Base-by-base conservation (phyloP, 306 rosid genomes). In the Vachellia pachyceras region DNA sequence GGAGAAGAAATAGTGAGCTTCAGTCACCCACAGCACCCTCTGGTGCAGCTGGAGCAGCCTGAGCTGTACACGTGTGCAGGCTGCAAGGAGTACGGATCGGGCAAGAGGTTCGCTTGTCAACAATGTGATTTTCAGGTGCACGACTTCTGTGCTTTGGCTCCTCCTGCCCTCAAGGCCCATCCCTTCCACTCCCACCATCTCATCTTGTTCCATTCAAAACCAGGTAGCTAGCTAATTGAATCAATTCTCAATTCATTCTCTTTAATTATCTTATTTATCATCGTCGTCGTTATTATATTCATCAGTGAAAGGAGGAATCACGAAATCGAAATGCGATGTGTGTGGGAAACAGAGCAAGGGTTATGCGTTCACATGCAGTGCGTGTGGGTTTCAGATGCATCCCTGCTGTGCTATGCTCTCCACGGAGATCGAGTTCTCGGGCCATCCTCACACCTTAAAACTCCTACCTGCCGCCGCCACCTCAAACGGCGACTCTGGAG, bases 321-420 rank as follows among this genome's bases (percentile, higher is more conserved):
- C 79, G n/a, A 92, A 91, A 69, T 79, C 91, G 0, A 95, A 93
- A 83, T 95, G 99, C 33, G 99, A 93, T 50, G 83, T 91, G 45
- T 95, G 99, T 66, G 83, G 85, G 11, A 91, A 88, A 73, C 78
- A 89, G 2, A 81, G 76, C 72, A 93, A 95, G 86, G 99, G 98
- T 0, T 95, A 58, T 41, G 85, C 88, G 0, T 95, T 85, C 86
- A 41, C 88, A 42, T 95, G 99, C 88, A 67, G 83, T 3, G 91
- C 90, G 3, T 93, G 99, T 57, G 83, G 82, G 44, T 93, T 89
- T 84, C 96, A 89, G 76, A 90, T 93, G 93, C 99, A 93, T 60
- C 99, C 99, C 1, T 91, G 96, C 57, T 95, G 99, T 44, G 94
- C 98, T 10, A 88, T 79, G 94, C 86, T 95, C 58, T 79, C 87